Conservation (phyloP, 176 grass and related monocot genomes). For the Poa annua region DNA sequence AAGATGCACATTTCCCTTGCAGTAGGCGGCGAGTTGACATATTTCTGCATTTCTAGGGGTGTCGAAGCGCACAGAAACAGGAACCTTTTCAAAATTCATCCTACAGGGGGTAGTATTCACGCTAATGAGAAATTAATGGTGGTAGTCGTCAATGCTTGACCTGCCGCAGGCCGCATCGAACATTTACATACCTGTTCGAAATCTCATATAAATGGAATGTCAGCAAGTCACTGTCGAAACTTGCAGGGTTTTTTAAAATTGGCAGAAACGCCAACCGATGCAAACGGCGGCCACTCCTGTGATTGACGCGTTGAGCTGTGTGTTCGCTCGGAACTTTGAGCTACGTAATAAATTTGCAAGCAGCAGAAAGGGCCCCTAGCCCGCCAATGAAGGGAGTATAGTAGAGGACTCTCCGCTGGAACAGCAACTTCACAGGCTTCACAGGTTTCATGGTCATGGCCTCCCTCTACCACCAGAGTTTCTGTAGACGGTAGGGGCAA, state of each 20-base stretch:
- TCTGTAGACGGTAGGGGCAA: background rate
- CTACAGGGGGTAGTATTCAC: background rate
- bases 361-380: background rate
- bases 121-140: background rate
- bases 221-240: background rate
- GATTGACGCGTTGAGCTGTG: constrained; percentile 38
- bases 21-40: background rate
- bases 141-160: background rate
- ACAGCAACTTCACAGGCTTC: background rate
- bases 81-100: background rate
- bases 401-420: background rate
- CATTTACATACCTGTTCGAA: background rate
- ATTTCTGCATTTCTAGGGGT: background rate
- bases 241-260: background rate
- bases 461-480: background rate
- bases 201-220: constrained; percentile 22
- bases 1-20: background rate
- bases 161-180: no score
- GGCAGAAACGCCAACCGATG: background rate
- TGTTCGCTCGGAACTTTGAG: constrained; percentile 46
- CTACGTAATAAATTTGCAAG: constrained; percentile 39
- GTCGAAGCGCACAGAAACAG: background rate
- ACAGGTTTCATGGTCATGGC: constrained; percentile 45
- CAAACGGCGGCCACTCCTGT: background rate
- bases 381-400: background rate